Base-by-base conservation (phyloP, 2,329 filamentous ascomycete genomes). In the Arthrobotrys entomopaga region DNA sequence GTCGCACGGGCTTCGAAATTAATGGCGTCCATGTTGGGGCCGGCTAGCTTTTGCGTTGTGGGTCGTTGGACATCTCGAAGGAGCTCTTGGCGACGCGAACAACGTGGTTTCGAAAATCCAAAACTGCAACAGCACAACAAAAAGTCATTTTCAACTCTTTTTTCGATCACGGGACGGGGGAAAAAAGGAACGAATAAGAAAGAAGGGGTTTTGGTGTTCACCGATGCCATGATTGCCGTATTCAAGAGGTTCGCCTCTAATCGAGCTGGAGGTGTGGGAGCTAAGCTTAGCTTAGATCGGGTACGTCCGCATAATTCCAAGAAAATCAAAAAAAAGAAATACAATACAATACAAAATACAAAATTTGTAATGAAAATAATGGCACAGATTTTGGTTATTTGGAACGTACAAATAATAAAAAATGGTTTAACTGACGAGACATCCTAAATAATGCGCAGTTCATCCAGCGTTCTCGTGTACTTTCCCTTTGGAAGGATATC, bases 401-500 rank as follows among this genome's bases (percentile, higher is more conserved):
- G 3, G 2, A 53, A 24, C 19, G 2, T 24, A 16, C 20, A 29
- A 29, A 53, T 26, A 29, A n/a, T 13, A n/a, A 26, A 40, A 54
- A 40, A 46, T 15, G 13, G 3, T 8, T n/a, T 6, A 40, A 54
- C 15, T 40, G 10, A 26, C 22, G 22, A 16, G 13, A 22, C 50
- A 54, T 10, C 20, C 3, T 15, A 19, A 13, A 13, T 7, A 16
- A 40, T 60, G 46, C 54, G 20, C 57, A 74, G 70, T 74, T 66
- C 57, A 74, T 74, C 59, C 70, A 58, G 43, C 56, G 70, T 19
- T 64, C 63, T 22, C 70, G 70, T 11, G 70, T 74, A 26, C 50
- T 74, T 6, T 34, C n/a, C 24, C 49, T 74, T n/a, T 74, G 70
- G 70, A 74, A 46, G 20, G 70, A 74, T 16, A 74, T 74, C 6